A percentile compares a stretch with the other conserved stretches of the same genome.
Evolutionary conservation across 2,329 filamentous ascomycete genomes (phyloP).

Genomic region (Xylogone sp.): DNA sequence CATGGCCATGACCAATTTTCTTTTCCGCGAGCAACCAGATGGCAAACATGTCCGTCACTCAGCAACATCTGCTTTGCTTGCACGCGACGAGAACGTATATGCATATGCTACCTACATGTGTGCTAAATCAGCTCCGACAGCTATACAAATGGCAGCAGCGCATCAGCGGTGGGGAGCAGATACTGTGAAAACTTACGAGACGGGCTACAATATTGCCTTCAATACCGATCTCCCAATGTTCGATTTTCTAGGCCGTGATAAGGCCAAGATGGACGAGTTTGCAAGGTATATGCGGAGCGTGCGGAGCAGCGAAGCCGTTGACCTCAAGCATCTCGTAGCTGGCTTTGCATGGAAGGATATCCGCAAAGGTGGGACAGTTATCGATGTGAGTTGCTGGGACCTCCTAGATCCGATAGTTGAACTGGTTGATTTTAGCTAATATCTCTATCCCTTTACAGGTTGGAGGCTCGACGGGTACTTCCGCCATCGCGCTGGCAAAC

Average conservation of each 20-base stretch:
- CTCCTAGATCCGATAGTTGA: too few species aligned
- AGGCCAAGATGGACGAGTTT: conserved; percentile 24
- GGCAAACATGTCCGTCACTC: conserved; percentile 30
- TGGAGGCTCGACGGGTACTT: conserved; percentile 32
- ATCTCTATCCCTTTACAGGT: conserved; percentile 2
- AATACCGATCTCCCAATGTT: conserved; percentile 25
- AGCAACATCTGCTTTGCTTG: conserved; percentile 28
- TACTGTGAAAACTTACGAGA: conserved; percentile 19
- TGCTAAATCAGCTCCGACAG: conserved; percentile 21
- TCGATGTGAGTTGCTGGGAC: conserved; percentile 27
- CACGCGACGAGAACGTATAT: conserved; percentile 17
- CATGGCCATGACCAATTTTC: conserved; percentile 33
- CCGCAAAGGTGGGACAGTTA: conserved; percentile 23
- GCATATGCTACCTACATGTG: conserved; percentile 30
- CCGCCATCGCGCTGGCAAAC: conserved; percentile 27
- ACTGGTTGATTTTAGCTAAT: not conserved
- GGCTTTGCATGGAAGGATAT: conserved; percentile 37
- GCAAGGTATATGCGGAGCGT: conserved; percentile 30
- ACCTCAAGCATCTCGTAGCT: conserved; percentile 29
- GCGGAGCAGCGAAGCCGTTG: conserved; percentile 25
- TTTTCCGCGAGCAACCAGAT: conserved; percentile 30
- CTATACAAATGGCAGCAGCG: conserved; percentile 20
- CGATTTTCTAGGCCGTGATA: conserved; percentile 25
- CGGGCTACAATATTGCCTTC: conserved; percentile 17
- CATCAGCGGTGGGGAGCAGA: conserved; percentile 24